Evolutionary conservation across 2,329 filamentous ascomycete species (phyloP).

Genomic region (Diaporthe sp.): DNA sequence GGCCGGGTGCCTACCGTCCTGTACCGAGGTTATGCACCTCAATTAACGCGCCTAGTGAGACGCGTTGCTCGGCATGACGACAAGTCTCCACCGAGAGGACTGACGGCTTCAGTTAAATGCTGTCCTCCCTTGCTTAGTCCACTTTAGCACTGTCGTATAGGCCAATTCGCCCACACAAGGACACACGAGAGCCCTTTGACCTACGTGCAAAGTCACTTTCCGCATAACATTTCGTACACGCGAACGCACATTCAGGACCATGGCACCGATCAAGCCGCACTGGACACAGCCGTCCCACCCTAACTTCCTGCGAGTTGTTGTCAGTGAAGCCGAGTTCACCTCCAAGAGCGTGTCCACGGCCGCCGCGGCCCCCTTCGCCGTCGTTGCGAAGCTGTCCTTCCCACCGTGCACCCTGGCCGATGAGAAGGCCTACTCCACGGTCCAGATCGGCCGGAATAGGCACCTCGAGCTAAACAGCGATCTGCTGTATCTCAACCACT

Average conservation of each 20-base stretch:
- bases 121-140: neutral
- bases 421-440: constrained; percentile 72
- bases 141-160: neutral
- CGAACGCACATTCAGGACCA: constrained; percentile 45
- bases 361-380: constrained; percentile 69
- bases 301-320: constrained; percentile 67
- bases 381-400: constrained; percentile 76
- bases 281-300: constrained; percentile 74
- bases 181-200: neutral
- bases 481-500: constrained; percentile 77
- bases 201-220: neutral
- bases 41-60: neutral
- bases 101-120: neutral
- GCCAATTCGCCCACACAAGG: neutral
- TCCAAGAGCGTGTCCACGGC: constrained; percentile 71
- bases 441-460: constrained; percentile 67
- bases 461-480: constrained; percentile 76
- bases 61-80: neutral
- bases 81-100: neutral
- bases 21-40: constrained; percentile 1
- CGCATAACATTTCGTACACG: neutral
- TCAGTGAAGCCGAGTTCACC: constrained; percentile 66
- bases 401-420: constrained; percentile 70
- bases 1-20: too few species aligned
- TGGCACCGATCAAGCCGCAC: constrained; percentile 69